Evolutionary conservation across 1,284 basidiomycete species (phyloP).

Genomic region (Sporisorium exsertum): DNA sequence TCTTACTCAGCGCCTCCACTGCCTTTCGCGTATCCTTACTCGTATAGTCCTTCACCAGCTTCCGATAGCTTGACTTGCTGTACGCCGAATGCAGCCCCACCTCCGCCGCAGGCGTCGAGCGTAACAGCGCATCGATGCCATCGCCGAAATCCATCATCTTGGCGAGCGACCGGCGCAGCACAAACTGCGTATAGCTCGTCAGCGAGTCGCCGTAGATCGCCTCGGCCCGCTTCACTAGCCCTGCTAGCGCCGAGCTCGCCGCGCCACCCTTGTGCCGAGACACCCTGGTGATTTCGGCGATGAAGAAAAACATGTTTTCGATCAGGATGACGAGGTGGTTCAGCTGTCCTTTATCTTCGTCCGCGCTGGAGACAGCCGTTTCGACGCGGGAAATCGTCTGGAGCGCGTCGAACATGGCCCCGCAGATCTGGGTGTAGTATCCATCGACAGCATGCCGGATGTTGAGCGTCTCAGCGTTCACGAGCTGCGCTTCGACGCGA

Average conservation of each 20-base stretch:
- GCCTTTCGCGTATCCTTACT: slow-evolving; percentile 86
- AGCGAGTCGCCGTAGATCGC: slow-evolving; percentile 89
- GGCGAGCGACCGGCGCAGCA: slow-evolving; percentile 85
- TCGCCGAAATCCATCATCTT: slow-evolving; percentile 95
- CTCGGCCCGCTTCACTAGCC: slow-evolving; percentile 81
- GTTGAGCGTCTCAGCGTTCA: slow-evolving; percentile 76
- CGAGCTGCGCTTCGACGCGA: slow-evolving; percentile 86
- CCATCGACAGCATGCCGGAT: slow-evolving; percentile 82
- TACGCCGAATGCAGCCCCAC: slow-evolving; percentile 82
- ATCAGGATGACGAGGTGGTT: slow-evolving; percentile 96
- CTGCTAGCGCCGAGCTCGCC: slow-evolving; percentile 71
- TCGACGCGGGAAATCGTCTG: slow-evolving; percentile 94
- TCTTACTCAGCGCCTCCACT: slow-evolving; percentile 85
- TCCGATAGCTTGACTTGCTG: slow-evolving; percentile 82
- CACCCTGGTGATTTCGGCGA: slow-evolving; percentile 80
- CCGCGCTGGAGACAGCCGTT: slow-evolving; percentile 70
- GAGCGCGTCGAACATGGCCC: slow-evolving; percentile 88
- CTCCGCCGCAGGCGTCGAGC: slow-evolving; percentile 83
- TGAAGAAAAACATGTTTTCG: slow-evolving; percentile 95
- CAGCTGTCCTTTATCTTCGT: slow-evolving; percentile 87
- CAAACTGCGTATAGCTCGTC: slow-evolving; percentile 84
- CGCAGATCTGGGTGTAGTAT: slow-evolving; percentile 87
- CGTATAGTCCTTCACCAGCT: slow-evolving; percentile 85
- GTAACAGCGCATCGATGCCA: slow-evolving; percentile 85
- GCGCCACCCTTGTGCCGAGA: slow-evolving; percentile 56